These are phyloP conservation scores for Osmanthus fragrans DNA, from an alignment of 257 asterid species.

Conservation along the genomic window DNA sequence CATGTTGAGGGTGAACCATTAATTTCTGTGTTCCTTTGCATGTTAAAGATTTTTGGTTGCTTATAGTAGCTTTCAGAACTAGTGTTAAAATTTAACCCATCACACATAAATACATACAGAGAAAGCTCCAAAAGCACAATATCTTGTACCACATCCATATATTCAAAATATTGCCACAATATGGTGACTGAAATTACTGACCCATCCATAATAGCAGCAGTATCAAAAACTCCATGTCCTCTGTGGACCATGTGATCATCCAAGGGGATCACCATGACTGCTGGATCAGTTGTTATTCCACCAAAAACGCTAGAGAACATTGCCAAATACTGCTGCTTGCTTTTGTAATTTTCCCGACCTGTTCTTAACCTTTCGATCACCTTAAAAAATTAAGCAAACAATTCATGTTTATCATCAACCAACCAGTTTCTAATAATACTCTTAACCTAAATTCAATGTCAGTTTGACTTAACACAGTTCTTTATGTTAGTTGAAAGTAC, in stretches of 20 bases:
- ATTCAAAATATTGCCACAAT: not conserved
- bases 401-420: not conserved
- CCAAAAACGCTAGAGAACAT: slow-evolving; percentile 87
- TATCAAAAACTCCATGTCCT: slow-evolving; percentile 96
- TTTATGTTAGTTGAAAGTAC: not conserved
- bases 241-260: slow-evolving; percentile 98
- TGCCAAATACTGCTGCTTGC: slow-evolving; percentile 75
- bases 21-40: not conserved
- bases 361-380: slow-evolving; percentile 65
- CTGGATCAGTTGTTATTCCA: slow-evolving; percentile 84
- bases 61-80: not conserved
- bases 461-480: not conserved
- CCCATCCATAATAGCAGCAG: slow-evolving; percentile 87
- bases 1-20: not conserved
- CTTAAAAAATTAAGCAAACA: slow-evolving; percentile 30
- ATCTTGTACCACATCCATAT: not conserved
- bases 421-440: not conserved
- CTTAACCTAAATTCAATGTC: not conserved
- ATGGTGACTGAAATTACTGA: slow-evolving; percentile 33
- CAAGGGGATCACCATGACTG: slow-evolving; percentile 88
- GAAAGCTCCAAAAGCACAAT: not conserved
- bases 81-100: not conserved
- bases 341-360: slow-evolving; percentile 41
- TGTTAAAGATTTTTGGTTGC: not conserved
- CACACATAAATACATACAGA: not conserved